Evolutionary conservation across 2,329 filamentous ascomycete species (phyloP).

Genomic region (Neofusicoccum sp.): DNA sequence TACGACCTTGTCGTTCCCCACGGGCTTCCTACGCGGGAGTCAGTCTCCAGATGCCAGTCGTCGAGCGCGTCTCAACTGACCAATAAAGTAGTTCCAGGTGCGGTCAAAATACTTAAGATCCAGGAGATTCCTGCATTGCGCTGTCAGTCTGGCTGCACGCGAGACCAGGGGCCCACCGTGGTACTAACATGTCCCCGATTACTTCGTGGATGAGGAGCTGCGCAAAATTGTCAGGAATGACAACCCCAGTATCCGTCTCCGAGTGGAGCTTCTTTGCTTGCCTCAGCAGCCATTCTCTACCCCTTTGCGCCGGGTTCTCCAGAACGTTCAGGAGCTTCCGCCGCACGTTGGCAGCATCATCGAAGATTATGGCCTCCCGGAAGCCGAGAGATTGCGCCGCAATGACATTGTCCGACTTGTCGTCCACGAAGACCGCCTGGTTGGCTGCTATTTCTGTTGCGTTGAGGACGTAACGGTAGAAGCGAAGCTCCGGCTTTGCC

Average conservation of each 20-base stretch:
- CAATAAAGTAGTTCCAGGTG: constrained; percentile 31
- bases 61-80: constrained; percentile 12
- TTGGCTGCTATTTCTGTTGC: constrained; percentile 21
- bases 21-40: not conserved
- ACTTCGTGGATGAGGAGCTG: constrained; percentile 31
- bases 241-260: constrained; percentile 24
- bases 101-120: constrained; percentile 5
- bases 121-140: constrained; percentile 12
- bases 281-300: constrained; percentile 22
- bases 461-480: constrained; percentile 34
- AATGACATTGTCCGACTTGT: constrained; percentile 29
- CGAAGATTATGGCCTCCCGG: constrained; percentile 26
- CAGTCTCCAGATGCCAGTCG: not conserved
- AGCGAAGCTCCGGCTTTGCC: constrained; percentile 36
- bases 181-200: constrained; percentile 22
- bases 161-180: too few species aligned
- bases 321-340: constrained; percentile 23
- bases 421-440: constrained; percentile 31
- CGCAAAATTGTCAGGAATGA: constrained; percentile 29
- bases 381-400: constrained; percentile 30
- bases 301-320: constrained; percentile 24
- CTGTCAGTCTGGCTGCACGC: not conserved
- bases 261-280: constrained; percentile 24
- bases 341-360: constrained; percentile 17
- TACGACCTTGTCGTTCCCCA: constrained; percentile 23